Base-by-base conservation (phyloP, 371 early-diverging fungal genomes). In the Apophysomyces elegans region DNA sequence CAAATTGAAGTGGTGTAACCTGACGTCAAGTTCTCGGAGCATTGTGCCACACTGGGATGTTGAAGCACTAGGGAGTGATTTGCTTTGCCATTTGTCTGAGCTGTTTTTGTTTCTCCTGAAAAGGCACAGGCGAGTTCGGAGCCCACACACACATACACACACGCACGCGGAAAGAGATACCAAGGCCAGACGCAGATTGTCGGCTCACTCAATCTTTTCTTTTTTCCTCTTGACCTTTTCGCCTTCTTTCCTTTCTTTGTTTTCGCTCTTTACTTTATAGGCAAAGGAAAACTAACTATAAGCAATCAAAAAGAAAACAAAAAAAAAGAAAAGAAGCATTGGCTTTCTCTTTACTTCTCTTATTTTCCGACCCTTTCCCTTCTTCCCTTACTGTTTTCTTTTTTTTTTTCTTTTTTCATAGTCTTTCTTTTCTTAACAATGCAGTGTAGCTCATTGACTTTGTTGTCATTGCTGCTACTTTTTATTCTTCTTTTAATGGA, bases 181-280 rank as follows among this genome's bases (percentile, higher is more conserved):
- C 32, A 26, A 26, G 32, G 32, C 32, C 32, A 26, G 32, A 26
- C 32, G 3, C 32, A 26, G 32, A 26, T 26, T 26, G 32, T 50
- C 54, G 54, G 54, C 54, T 50, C 54, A 26, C 21, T 26, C 16
- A 4, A 21, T 9, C 7, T 21, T 50, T 50, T 21, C 11, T 13
- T 41, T 50, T 50, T 26, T 50, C 21, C 21, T 50, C 21, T 50
- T 26, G n/a, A 6, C 21, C 21, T 21, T 50, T n/a, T 21, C 54
- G 21, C 21, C 21, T 50, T 21, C 16, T 50, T 50, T 21, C 54
- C 41, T 41, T 50, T 50, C 54, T 50, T 50, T 50, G 54, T 50
- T 50, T 50, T 50, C 54, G n/a, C 21, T 50, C 21, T 21, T 50
- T n/a, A 50, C 54, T 18, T 50, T 50, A 50, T 50, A 18, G 54